Percentiles rank a stretch among this genome's conserved stretches.
phyloP scores from a whole-genome alignment of 225 moss, liverwort and hornwort species.

The Rhytidiadelphus loreus region DNA sequence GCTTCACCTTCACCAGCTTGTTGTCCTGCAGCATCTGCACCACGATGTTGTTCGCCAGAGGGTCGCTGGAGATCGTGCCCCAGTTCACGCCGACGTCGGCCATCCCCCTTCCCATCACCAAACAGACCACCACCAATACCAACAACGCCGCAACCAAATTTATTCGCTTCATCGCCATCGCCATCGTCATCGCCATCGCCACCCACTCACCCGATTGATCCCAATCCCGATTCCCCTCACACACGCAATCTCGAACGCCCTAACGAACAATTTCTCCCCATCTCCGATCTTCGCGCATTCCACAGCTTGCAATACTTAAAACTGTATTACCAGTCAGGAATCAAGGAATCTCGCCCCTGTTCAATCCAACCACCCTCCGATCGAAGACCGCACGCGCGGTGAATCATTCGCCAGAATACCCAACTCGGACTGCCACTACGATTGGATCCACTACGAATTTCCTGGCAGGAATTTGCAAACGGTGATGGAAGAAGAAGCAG shows the following conservation, averaged over 20 bases:
- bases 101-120: background rate
- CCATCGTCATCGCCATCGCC: background rate
- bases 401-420: background rate
- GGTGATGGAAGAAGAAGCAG: background rate
- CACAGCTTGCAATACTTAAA: background rate
- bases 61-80: conserved; percentile 76
- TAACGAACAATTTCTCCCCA: background rate
- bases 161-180: background rate
- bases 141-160: background rate
- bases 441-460: background rate
- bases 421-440: too few relatives aligned
- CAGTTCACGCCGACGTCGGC: conserved; percentile 72
- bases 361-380: background rate
- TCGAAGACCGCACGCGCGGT: background rate
- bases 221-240: background rate
- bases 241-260: background rate
- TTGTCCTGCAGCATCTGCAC: conserved; percentile 65
- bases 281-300: background rate
- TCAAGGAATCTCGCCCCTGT: background rate
- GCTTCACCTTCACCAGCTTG: conserved; percentile 64
- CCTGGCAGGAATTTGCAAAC: background rate
- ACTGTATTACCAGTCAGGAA: background rate
- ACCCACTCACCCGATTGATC: background rate
- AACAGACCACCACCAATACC: background rate
- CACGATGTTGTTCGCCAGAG: conserved; percentile 48